phyloP scores from a whole-genome alignment of 179 eudicot species.

The Vitellaria paradoxa region DNA sequence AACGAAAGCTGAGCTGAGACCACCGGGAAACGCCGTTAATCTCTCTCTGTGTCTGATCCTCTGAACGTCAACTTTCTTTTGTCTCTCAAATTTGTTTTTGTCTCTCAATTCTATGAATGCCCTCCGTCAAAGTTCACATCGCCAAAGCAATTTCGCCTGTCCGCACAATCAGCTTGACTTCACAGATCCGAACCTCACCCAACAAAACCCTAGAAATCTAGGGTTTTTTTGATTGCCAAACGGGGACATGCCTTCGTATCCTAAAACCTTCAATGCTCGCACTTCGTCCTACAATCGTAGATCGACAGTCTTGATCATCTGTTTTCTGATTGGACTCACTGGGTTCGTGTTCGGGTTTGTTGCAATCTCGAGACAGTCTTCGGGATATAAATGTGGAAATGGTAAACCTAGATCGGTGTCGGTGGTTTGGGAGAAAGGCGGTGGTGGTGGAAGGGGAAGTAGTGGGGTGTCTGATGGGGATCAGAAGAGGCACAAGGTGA shows the following conservation, averaged over 20 bases:
- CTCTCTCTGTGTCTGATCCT: neutral
- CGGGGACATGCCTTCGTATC: slow-evolving; percentile 39
- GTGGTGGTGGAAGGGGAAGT: slow-evolving; percentile 7
- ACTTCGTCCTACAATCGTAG: slow-evolving; percentile 28
- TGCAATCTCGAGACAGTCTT: slow-evolving; percentile 32
- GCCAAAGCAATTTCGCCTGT: neutral
- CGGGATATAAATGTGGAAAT: slow-evolving; percentile 29
- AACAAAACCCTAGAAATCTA: slow-evolving; percentile 7
- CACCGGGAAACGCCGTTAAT: neutral
- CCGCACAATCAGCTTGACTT: too few relatives aligned
- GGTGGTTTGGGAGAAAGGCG: slow-evolving; percentile 70
- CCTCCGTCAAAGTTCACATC: neutral
- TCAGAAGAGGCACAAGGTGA: slow-evolving; percentile 61
- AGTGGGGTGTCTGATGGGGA: slow-evolving; percentile 18
- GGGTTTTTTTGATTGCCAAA: slow-evolving; percentile 7
- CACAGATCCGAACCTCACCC: too few relatives aligned
- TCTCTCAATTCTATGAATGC: slow-evolving; percentile 4
- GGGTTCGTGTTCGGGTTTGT: slow-evolving; percentile 41
- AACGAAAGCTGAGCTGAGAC: slow-evolving; percentile 5
- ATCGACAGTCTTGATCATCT: slow-evolving; percentile 37
- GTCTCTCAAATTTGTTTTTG: neutral
- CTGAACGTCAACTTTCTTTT: neutral
- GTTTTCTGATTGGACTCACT: slow-evolving; percentile 39
- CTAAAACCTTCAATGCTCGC: slow-evolving; percentile 56
- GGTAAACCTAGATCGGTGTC: slow-evolving; percentile 53